phyloP scores from a whole-genome alignment of 1,284 basidiomycete genomes.

The Phellopilus nigrolimitatus region DNA sequence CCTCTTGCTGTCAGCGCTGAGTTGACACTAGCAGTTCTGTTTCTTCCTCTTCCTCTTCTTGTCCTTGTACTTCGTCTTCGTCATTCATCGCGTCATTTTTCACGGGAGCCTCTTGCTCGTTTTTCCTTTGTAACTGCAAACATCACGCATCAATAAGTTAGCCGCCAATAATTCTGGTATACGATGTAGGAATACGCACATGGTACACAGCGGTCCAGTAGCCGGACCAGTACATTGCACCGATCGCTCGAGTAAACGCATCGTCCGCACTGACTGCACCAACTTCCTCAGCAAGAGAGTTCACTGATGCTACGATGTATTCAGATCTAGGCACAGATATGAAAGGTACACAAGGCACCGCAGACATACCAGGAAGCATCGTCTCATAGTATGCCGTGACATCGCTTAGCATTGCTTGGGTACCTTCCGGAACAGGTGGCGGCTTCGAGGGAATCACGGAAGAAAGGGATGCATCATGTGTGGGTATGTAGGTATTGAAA shows the following conservation, averaged over 20 bases:
- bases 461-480: constrained; percentile 57
- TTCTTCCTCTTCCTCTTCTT: constrained; percentile 21
- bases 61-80: constrained; percentile 8
- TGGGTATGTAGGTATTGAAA: constrained; percentile 64
- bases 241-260: constrained; percentile 65
- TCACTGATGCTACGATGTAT: neutral
- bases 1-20: constrained; percentile 33
- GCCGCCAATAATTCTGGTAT: constrained; percentile 10
- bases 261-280: constrained; percentile 57
- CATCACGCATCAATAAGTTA: constrained; percentile 13
- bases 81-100: constrained; percentile 21
- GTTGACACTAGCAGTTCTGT: constrained; percentile 33
- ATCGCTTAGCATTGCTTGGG: constrained; percentile 20
- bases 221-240: constrained; percentile 77
- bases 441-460: constrained; percentile 28
- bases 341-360: too few species aligned
- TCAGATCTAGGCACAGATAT: constrained; percentile 28
- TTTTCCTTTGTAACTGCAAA: constrained; percentile 20
- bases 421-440: constrained; percentile 24
- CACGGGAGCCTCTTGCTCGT: constrained; percentile 19
- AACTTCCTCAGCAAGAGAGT: neutral
- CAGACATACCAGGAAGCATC: constrained; percentile 18
- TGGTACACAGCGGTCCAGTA: constrained; percentile 83
- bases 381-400: constrained; percentile 4
- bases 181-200: constrained; percentile 36